Percentiles rank a stretch among this genome's conserved stretches.
Conservation (phyloP, 2,329 filamentous ascomycete genomes). For the Cladobotryum mycophilum region DNA sequence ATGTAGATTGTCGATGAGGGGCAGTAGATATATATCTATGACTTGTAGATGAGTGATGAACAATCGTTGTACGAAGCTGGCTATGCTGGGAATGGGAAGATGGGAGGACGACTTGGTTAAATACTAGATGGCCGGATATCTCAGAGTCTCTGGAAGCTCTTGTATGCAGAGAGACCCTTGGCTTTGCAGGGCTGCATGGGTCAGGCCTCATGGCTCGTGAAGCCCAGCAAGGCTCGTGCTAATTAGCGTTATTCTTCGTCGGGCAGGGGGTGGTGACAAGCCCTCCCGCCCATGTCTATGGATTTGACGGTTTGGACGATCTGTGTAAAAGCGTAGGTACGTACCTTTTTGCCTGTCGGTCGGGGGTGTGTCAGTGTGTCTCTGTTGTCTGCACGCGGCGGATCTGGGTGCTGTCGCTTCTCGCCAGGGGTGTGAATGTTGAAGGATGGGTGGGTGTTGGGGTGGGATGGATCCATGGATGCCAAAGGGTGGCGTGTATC, state of each 20-base stretch:
- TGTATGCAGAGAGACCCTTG: slow-evolving; percentile 8
- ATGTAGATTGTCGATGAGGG: slow-evolving; percentile 9
- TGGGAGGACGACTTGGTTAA: slow-evolving; percentile 12
- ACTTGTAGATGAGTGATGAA: slow-evolving; percentile 3
- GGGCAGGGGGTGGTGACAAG: slow-evolving; percentile 8
- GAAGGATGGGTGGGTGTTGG: background rate
- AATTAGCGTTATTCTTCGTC: slow-evolving; percentile 9
- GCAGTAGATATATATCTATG: background rate
- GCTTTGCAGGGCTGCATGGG: slow-evolving; percentile 13
- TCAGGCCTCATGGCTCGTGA: slow-evolving; percentile 7
- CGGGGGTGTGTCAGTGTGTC: background rate
- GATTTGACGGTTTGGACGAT: slow-evolving; percentile 3
- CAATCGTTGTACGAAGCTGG: slow-evolving; percentile 7
- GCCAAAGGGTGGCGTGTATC: background rate
- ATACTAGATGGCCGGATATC: slow-evolving; percentile 10
- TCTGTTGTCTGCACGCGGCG: slow-evolving; percentile 4
- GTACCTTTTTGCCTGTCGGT: background rate
- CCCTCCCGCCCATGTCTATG: slow-evolving; percentile 6
- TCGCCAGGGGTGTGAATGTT: background rate
- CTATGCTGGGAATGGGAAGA: slow-evolving; percentile 6
- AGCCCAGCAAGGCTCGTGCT: slow-evolving; percentile 12
- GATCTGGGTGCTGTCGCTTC: slow-evolving; percentile 5
- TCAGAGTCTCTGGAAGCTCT: slow-evolving; percentile 6
- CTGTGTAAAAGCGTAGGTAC: background rate
- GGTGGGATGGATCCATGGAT: no score